Evolutionary conservation across 352 stramenopile genomes (phyloP).

Genomic region (Salisapilia sapeloensis): DNA sequence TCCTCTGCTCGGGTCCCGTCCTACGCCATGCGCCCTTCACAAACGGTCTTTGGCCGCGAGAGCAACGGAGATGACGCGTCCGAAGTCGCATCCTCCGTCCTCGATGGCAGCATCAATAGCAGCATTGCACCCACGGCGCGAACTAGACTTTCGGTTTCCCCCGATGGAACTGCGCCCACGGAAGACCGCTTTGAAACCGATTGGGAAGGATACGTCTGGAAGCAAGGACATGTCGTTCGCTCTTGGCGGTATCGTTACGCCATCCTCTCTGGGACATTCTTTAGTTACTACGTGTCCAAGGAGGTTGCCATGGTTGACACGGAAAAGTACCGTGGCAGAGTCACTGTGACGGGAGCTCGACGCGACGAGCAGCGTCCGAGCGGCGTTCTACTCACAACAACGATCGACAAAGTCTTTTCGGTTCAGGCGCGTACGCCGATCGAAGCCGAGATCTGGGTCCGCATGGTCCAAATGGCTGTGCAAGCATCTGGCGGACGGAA

Average conservation of each 20-base stretch:
- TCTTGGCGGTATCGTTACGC: conserved; percentile 76
- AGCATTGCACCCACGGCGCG: conserved; percentile 8
- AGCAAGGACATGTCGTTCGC: conserved; percentile 73
- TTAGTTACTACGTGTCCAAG: conserved; percentile 74
- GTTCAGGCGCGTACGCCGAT: conserved; percentile 70
- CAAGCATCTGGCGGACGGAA: conserved; percentile 27
- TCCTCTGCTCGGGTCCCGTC: conserved; percentile 12
- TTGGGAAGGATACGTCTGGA: conserved; percentile 81
- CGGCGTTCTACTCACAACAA: conserved; percentile 70
- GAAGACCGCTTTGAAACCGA: conserved; percentile 78
- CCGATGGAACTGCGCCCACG: conserved; percentile 47
- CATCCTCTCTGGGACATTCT: conserved; percentile 57
- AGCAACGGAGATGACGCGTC: conserved; percentile 28
- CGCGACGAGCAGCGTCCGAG: conserved; percentile 45
- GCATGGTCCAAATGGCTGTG: conserved; percentile 70
- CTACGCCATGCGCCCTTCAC: conserved; percentile 40
- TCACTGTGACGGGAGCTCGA: conserved; percentile 58
- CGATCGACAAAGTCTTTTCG: conserved; percentile 74
- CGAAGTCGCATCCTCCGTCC: conserved; percentile 36
- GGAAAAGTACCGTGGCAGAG: conserved; percentile 67
- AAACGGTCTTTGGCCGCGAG: conserved; percentile 36
- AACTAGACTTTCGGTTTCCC: conserved; percentile 16
- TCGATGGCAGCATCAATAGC: conserved; percentile 19
- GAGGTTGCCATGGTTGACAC: conserved; percentile 60
- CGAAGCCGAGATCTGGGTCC: conserved; percentile 73